Base-by-base conservation (phyloP, 192 early-diverging fungal species). In the Jimgerdemannia flammicorona region DNA sequence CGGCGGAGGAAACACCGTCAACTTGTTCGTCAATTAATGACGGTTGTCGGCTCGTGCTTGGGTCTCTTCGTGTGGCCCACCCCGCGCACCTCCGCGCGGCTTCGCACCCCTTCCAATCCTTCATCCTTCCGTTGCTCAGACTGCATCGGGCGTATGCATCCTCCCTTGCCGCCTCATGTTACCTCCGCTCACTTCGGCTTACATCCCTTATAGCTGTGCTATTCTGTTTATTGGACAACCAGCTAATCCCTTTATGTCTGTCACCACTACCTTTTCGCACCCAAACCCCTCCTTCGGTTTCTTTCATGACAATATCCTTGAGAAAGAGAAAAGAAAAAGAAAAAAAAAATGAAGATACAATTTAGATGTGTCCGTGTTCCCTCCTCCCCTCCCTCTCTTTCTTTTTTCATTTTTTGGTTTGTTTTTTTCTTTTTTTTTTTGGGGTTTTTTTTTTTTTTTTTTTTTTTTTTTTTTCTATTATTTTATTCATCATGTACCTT, bases 21-120 rank as follows among this genome's bases (percentile, higher is more conserved):
- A 87, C 70, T 74, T 90, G 64, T 87, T 83, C 76, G 85, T 90
- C 72, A 84, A 80, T 54, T 87, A 80, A 81, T 44, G 42, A 17
- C 66, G 4, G 63, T 40, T 42, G 39, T 6, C 14, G 6, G 49
- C 49, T 59, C 49, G 6, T 14, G 49, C 8, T 14, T 59, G 49
- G 14, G 49, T 6, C 14, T 14, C 14, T 59, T 59, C 49, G 6
- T 14, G 49, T 14, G 49, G 49, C 49, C 49, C 49, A 59, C 14
- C 49, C 14, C 49, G 49, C 14, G 14, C 49, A 59, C 49, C 14
- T 59, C 49, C 49, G 49, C 49, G 49, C 14, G 8, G 49, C 49
- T 29, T 29, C 8, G 49, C 49, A 59, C 14, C 49, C 49, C 49
- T 59, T 59, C 49, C 49, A 59, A 6, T 59, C 49, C 49, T 59